Evolutionary conservation across 805 yeast species (phyloP), one percentile per base, ranked within the genome.

Genomic region (Candida chilensis): DNA sequence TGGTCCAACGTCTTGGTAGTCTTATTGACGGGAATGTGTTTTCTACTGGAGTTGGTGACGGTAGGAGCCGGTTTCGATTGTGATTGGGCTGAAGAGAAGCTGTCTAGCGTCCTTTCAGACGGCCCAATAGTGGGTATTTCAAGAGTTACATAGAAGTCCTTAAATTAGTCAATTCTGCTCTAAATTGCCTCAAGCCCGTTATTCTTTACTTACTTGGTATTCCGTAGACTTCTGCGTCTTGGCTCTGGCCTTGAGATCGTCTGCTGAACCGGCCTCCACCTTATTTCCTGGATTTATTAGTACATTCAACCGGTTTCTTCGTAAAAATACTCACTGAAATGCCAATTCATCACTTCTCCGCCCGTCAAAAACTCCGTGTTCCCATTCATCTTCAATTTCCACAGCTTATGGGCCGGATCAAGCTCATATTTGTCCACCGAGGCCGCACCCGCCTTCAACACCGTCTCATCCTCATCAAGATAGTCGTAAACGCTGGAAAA

Each of bases 271-370:
- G 5, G 96, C 95, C 56, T 85, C 95, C 40, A 72, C 78, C 13
- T 73, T 74, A 33, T 63, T 47, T 16, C 26, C 31, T 35, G 28
- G 27, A 14, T 24, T 22, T 7, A 17, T 20, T 20, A 20, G 22
- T 20, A 20, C 10, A 10, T n/a, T n/a, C n/a, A n/a, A 10, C 10
- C n/a, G n/a, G 20, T 6, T 16, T 10, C 13, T 16, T 10, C 10
- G 17, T 16, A 17, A 25, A 18, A 34, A 28, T 31, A 37, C 59
- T 53, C 64, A 44, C 71, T 73, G 60, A 87, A 90, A 42, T 78
- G 74, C 96, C 96, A 88, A 47, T 84, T 78, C 94, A 86, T 85
- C 51, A 87, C 96, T 44, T 88, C 92, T 5, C 97, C 97, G 5
- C 66, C 54, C 5, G 70, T 50, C 37, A 90, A 60, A 43, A 79